Base-by-base conservation (phyloP, 495 filamentous ascomycete genomes). In the Chaetomium cochliodes region DNA sequence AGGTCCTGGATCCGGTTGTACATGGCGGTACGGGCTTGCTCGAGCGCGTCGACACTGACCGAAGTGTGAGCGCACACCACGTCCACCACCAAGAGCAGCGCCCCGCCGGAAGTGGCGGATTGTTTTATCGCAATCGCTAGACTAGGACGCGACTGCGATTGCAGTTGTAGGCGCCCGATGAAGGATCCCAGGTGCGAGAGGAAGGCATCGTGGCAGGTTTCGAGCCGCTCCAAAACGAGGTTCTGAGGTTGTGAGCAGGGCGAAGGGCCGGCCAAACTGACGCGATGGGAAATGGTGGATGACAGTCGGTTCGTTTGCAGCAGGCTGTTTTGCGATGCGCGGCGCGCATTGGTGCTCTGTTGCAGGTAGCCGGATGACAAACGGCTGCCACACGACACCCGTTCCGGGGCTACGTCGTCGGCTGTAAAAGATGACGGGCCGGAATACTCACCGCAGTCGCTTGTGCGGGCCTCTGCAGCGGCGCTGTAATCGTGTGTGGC, bases 121-220 rank as follows among this genome's bases (percentile, higher is more conserved):
- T 96, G 90, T 72, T 90, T 86, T 41, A 86, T 76, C 16, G 81
- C 76, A 20, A 86, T 72, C 39, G 91, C 85, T 23, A 98, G 84
- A 69, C 96, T 92, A 0, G 90, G 85, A 22, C 91, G 89, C 20
- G 92, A 93, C 62, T 93, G 89, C 9, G 92, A 92, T 72, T 97
- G 91, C 60, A 96, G 83, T 68, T 96, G 91, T 37, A 96, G 80
- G n/a, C 84, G 82, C 16, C 96, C 94, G 76, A 97, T 92, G 72
- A 97, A 96, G 12, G 90, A 92, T 46, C 90, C 92, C 52, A 98
- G 84, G 69, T 90, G 88, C 33, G 92, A 92, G 41, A 98, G 82
- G 73, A 97, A 96, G 16, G 82, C 81, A 76, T 98, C 93, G 75
- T 97, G 92, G 37, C 87, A 86, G 46, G 82, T 78, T 65, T 85